Conservation (phyloP, 1,284 basidiomycete species). For the Stereum hirsutum region DNA sequence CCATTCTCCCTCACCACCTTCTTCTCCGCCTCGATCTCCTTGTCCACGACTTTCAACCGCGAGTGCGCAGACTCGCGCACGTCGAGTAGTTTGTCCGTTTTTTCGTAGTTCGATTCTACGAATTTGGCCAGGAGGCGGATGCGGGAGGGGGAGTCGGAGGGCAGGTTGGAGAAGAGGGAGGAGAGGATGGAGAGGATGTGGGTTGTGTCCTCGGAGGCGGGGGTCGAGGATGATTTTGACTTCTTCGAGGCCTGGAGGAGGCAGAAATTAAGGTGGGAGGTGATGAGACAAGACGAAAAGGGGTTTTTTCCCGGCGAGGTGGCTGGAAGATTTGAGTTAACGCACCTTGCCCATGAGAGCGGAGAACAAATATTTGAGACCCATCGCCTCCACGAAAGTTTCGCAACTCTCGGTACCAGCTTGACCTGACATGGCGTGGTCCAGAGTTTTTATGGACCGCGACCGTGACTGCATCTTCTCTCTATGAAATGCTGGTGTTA, state of each 20-base stretch:
- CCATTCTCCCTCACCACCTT: conserved; percentile 52
- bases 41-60: conserved; percentile 51
- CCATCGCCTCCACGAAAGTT: conserved; percentile 81
- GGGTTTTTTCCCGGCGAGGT: too few relatives aligned
- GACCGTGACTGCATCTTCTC: conserved; percentile 77
- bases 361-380: conserved; percentile 84
- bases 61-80: conserved; percentile 64
- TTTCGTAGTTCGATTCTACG: conserved; percentile 86
- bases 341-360: conserved; percentile 95
- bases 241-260: conserved; percentile 43
- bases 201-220: conserved; percentile 74
- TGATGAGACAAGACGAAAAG: conserved; percentile 1
- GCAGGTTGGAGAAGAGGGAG: conserved; percentile 83
- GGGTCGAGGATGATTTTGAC: conserved; percentile 38
- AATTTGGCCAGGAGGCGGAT: conserved; percentile 89
- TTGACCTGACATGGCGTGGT: conserved; percentile 83
- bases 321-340: too few relatives aligned
- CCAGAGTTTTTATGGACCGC: conserved; percentile 82
- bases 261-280: background rate
- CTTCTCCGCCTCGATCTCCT: conserved; percentile 57
- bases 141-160: conserved; percentile 76
- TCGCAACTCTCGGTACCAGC: conserved; percentile 73
- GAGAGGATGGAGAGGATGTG: conserved; percentile 86
- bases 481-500: conserved; percentile 28
- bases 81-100: conserved; percentile 88